Evolutionary conservation across 306 rosid species (phyloP), one percentile per base, ranked within the genome.

Genomic region (Chamaecrista fasciculata): DNA sequence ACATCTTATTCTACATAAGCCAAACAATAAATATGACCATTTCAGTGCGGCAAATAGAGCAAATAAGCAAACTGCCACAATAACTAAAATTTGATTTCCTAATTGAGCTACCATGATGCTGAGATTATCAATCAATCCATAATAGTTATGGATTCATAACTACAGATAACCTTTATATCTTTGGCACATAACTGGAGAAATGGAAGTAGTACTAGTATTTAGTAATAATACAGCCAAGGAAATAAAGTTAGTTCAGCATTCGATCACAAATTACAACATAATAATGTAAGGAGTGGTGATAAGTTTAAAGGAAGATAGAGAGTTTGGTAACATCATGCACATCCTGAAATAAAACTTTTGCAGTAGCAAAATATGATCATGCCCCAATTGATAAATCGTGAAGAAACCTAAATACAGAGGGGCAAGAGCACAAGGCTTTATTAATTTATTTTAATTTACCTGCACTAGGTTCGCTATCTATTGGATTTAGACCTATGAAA

Each of bases 21-120:
- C 49, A 44, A 25, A 51, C 39, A 36, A 58, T 58, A 50, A 69
- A 63, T 33, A 61, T 33, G 58, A 58, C 66, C 66, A 62, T 48
- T 29, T 44, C 40, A 33, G 21, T 63, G 57, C 53, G 43, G 11
- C 40, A 68, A 44, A 72, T 11, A 24, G 18, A 67, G 64, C 51
- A 66, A 49, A 70, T 18, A 53, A 60, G 56, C 34, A 52, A 44
- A 53, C 60, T n/a, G 44, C 21, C 24, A 33, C 60, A 62, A 65
- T 65, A 65, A 31, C 18, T 5, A 47, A 47, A 63, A 26, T 37
- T 37, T 63, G 48, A n/a, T 63, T 66, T 29, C 8, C 19, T 31
- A 47, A 10, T 16, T 28, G 57, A 47, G 46, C 71, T 47, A 29
- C 20, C 5, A 34, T 19, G 33, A 50, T 34, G 48, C 58, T 33